phyloP scores from a whole-genome alignment of 495 filamentous ascomycete species.

The Glutinoglossum americanum region DNA sequence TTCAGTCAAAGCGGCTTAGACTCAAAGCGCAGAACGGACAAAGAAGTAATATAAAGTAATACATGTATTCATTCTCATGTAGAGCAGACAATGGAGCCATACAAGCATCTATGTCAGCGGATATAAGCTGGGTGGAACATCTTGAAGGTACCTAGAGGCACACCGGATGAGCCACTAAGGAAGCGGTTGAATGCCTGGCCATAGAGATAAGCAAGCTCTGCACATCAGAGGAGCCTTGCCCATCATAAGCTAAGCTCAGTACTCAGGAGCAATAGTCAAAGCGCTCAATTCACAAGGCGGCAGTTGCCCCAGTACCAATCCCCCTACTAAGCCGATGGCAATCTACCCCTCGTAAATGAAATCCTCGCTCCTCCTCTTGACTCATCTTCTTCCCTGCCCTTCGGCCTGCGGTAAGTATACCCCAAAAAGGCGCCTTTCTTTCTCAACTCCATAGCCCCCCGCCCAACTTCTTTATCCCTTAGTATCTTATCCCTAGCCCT shows the following conservation, averaged over 20 bases:
- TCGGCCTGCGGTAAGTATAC: constrained; percentile 62
- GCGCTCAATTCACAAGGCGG: too few relatives aligned
- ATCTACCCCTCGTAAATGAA: neutral
- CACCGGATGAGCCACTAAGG: too few relatives aligned
- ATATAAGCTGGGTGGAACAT: too few relatives aligned
- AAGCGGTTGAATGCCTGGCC: too few relatives aligned
- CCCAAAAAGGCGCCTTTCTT: constrained; percentile 68
- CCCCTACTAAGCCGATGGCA: neutral
- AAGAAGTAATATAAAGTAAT: neutral
- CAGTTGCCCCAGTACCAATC: neutral
- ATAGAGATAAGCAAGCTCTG: too few relatives aligned
- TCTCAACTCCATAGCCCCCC: constrained; percentile 49
- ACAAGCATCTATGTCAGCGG: too few relatives aligned
- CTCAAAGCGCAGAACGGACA: too few relatives aligned
- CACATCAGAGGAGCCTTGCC: too few relatives aligned
- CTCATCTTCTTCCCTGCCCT: constrained; percentile 9
- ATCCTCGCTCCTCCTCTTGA: neutral
- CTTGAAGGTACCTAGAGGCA: too few relatives aligned
- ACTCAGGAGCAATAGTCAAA: too few relatives aligned
- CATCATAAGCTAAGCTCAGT: too few relatives aligned
- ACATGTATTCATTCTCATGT: neutral
- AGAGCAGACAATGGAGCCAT: neutral
- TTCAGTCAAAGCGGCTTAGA: too few relatives aligned
- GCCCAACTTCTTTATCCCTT: constrained; percentile 40
- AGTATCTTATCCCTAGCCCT: constrained; percentile 61